Evolutionary conservation across 805 yeast species (phyloP), one percentile per base, ranked within the genome.

Genomic region (Hanseniaspora singularis): DNA sequence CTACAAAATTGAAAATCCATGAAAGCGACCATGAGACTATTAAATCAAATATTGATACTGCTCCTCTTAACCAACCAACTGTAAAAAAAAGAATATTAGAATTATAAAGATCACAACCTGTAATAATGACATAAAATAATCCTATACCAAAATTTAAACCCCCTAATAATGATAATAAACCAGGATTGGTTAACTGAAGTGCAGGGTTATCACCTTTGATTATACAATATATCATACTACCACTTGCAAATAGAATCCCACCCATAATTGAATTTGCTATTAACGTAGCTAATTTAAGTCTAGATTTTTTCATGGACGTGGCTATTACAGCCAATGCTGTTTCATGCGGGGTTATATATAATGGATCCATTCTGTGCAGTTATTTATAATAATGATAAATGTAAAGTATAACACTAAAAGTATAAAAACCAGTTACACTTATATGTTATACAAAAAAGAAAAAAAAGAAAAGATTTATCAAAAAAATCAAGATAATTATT

Each of bases 251-350:
- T 3, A 83, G 58, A 1, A 80, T 52, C 0, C 86, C 92, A 3
- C 87, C 94, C 51, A 80, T 64, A 4, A 81, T 58, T 0, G 87
- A 76, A 57, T 81, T 81, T 18, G 81, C 55, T 0, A 75, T 52
- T n/a, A 83, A 58, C 1, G 78, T 69, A 49, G 77, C 79, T 4
- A 76, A 53, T 52, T 76, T 70, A 24, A 81, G 68, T 60, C 94
- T 69, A 3, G 88, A 73, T 56, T 83, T 83, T 61, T 83, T 83
- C 92, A 82, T 82, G 2, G 86, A 70, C 0, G 92, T 83, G 8
- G 94, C 94, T 16, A 82, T 89, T 33, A 81, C 80, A 0, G 94
- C 92, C 42, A 83, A 61, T 0, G 92, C 92, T 2, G 89, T 78
- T 55, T 83, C 94, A 62, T 82, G 78, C 6, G 89, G 83, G 3